Evolutionary conservation across 2,329 filamentous ascomycete genomes (phyloP).

Genomic region (Trichophyton simii): DNA sequence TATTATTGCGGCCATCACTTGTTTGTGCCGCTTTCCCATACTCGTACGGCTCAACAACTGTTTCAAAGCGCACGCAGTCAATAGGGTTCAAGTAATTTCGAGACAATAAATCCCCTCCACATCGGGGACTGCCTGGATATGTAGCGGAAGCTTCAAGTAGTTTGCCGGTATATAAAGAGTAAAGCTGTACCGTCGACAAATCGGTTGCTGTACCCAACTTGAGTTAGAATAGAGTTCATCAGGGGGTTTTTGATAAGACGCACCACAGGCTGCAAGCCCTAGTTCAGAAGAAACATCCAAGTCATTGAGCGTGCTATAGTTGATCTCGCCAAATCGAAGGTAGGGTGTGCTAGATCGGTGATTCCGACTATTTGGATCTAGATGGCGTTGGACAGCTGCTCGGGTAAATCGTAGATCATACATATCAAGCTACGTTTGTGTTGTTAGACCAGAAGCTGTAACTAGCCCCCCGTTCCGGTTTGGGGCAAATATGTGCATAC

Average conservation of each 20-base stretch:
- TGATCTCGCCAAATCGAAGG: slow-evolving; percentile 25
- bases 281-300: slow-evolving; percentile 29
- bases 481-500: neutral
- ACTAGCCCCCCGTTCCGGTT: too few relatives aligned
- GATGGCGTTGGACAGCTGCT: slow-evolving; percentile 18
- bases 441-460: neutral
- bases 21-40: neutral
- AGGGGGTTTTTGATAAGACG: slow-evolving; percentile 4
- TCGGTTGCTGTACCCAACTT: slow-evolving; percentile 20
- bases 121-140: neutral
- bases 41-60: slow-evolving; percentile 7
- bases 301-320: slow-evolving; percentile 18
- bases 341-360: slow-evolving; percentile 26
- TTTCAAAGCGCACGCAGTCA: slow-evolving; percentile 25
- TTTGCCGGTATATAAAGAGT: slow-evolving; percentile 28
- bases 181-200: slow-evolving; percentile 25
- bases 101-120: neutral
- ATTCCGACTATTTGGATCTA: slow-evolving; percentile 18
- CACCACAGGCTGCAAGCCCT: slow-evolving; percentile 28
- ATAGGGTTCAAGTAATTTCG: slow-evolving; percentile 17
- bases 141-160: slow-evolving; percentile 14
- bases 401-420: slow-evolving; percentile 30
- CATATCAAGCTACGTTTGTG: slow-evolving; percentile 25
- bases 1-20: slow-evolving; percentile 14
- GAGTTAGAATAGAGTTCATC: slow-evolving; percentile 2